Base-by-base conservation (phyloP, 1,284 basidiomycete species). In the Pascua sp. region DNA sequence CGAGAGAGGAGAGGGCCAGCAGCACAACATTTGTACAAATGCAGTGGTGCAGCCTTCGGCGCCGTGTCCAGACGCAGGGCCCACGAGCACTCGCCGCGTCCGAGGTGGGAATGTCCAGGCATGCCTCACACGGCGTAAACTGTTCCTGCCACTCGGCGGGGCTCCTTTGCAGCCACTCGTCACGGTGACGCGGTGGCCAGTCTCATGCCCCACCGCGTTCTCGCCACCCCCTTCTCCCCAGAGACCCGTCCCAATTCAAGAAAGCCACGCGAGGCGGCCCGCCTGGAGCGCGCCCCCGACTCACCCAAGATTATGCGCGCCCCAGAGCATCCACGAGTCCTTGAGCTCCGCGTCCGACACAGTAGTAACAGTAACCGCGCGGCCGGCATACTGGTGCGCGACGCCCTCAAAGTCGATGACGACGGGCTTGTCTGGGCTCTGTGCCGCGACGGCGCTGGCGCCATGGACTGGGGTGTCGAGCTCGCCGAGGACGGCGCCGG, bases 341-440 rank as follows among this genome's bases (percentile, higher is more conserved):
- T 78, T 69, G 63, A 77, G 61, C 65, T 85, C 84, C 53, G 89
- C 83, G 54, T 87, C 84, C 0, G 83, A 82, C 24, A 88, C 84
- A 78, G 66, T 85, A 78, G 60, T 81, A 68, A 77, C 77, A 16
- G 60, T 48, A 80, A 82, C 60, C 75, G 77, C 59, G 15, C 69
- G 80, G 4, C 72, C 78, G 44, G 63, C 62, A 12, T 70, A 76
- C 8, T 65, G 70, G 45, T 73, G 66, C 46, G 77, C 78, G 13
- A 79, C 73, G 37, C 82, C 81, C 0, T 83, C 83, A 39, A 91
- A 81, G 69, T 90, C 87, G 56, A 91, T 82, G 48, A 90, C 75
- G 17, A 91, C 88, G 1, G 87, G 85, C 51, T 80, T 80, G 42
- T 51, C 41, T 2, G 42, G 41, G 10, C n/a, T 42, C 32, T 32